Conservation (phyloP, 176 grass and related monocot species). For the Alloteropsis semialata region DNA sequence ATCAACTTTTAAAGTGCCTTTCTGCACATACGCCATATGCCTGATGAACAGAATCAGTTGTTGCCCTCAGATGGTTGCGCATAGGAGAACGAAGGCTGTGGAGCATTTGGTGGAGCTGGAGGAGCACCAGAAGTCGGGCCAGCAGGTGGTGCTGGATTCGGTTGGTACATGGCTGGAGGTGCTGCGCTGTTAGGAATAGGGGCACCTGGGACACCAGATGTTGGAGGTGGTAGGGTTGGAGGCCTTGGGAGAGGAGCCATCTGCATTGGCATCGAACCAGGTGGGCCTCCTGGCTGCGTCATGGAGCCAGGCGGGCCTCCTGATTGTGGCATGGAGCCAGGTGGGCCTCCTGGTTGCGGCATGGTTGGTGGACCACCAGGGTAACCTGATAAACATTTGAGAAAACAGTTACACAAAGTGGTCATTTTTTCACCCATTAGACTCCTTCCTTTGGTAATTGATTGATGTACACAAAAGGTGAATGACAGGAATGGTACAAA, state of each 20-base stretch:
- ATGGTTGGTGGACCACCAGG: slow-evolving; percentile 27
- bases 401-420: background rate
- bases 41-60: slow-evolving; percentile 29
- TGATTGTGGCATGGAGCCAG: slow-evolving; percentile 30
- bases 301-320: background rate
- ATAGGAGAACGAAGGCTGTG: slow-evolving; percentile 43
- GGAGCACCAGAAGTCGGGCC: slow-evolving; percentile 42
- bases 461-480: slow-evolving; percentile 11
- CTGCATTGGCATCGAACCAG: slow-evolving; percentile 56
- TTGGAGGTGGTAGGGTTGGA: slow-evolving; percentile 49
- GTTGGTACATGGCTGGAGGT: slow-evolving; percentile 53
- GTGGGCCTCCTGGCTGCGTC: slow-evolving; percentile 11
- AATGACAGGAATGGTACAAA: background rate
- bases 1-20: background rate
- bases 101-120: slow-evolving; percentile 21
- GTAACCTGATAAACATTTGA: slow-evolving; percentile 49
- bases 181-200: slow-evolving; percentile 35
- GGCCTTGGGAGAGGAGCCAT: slow-evolving; percentile 59
- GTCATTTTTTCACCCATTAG: background rate
- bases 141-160: slow-evolving; percentile 36
- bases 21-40: background rate
- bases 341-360: background rate
- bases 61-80: slow-evolving; percentile 42
- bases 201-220: slow-evolving; percentile 39
- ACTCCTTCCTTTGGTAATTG: background rate